Evolutionary conservation across 2,329 filamentous ascomycete genomes (phyloP), one percentile per base, ranked within the genome.

Genomic region (Teratosphaeria viscida): DNA sequence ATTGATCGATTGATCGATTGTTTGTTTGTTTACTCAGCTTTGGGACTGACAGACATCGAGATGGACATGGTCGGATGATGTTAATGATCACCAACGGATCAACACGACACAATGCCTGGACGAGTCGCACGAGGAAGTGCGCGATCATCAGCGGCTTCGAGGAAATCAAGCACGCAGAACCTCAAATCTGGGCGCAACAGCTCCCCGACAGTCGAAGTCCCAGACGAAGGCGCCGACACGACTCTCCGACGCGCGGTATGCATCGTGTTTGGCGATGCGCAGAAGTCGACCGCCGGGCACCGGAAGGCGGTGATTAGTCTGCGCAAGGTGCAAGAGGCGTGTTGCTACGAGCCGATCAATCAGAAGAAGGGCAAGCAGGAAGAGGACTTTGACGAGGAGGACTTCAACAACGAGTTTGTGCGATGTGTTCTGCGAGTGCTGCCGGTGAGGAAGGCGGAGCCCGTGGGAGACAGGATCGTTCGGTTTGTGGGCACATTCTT

Each of bases 401-500:
- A 94, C 60, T 97, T 99, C 77, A 95, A 94, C 68, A 77, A 80
- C 32, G 92, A 99, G 73, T 85, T 97, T 60, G 82, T 86, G 59
- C 83, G 94, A 70, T 96, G 91, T 70, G 82, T 95, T 27, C 74
- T 95, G 66, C 83, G 91, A 59, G 82, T 92, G 56, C 83, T 99
- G 78, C 84, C 87, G 1, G 86, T 97, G 60, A 95, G 92, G 79
- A 97, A 96, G 79, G 87, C 89, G 43, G 94, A 99, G 76, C 81
- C 83, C 14, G 92, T 89, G 1, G 94, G 91, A 27, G 92, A 97
- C 72, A 86, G 89, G 67, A 82, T 88, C 16, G 83, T 97, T 60
- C 84, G 89, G 54, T 99, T 99, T 71, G 77, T 95, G 62, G 90
- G 89, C n/a, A 78, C 90, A 49, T 99, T 95, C 73, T 76, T 99